Evolutionary conservation across 352 stramenopile genomes (phyloP), one percentile per base, ranked within the genome.

Genomic region (Pythium phragmiticola): DNA sequence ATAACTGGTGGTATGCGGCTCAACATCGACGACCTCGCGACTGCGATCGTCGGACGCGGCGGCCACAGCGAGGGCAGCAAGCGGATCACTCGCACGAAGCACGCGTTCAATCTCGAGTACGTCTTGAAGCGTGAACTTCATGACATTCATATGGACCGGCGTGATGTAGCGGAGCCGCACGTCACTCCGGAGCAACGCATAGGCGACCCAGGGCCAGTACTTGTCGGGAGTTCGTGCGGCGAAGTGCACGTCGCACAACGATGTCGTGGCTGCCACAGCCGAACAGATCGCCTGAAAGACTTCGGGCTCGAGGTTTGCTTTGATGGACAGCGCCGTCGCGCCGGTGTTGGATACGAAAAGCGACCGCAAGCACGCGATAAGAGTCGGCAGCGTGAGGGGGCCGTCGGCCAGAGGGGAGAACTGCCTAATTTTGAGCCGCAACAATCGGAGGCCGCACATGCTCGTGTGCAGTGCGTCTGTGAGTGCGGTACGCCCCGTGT

Each of bases 201-300:
- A 49, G 43, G 43, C n/a, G n/a, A 49, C 2, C 43, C 43, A 49
- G 42, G 42, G 7, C 42, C 42, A 48, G 19, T 48, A 48, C 42
- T 26, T 12, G 42, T 48, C 42, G 14, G 42, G 42, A 2, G 17
- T 5, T 26, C 3, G 13, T 17, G 42, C 6, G n/a, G n/a, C n/a
- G n/a, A 49, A 21, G 2, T n/a, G 43, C 5, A 26, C 43, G n/a
- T 49, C 43, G 17, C n/a, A n/a, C 5, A 49, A 4, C 2, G 16
- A 14, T 26, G 21, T 16, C 33, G 43, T 28, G 5, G 21, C 43
- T n/a, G 43, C 16, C 8, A 49, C 16, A 8, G 43, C 43, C 16
- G 43, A 49, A n/a, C 43, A 49, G 11, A 49, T 28, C 43, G 43
- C 43, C 43, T 49, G 43, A 17, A 49, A 49, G n/a, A 49, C 4